Base-by-base conservation (phyloP, 2,329 filamentous ascomycete genomes). In the Domatiomyces globalis region DNA sequence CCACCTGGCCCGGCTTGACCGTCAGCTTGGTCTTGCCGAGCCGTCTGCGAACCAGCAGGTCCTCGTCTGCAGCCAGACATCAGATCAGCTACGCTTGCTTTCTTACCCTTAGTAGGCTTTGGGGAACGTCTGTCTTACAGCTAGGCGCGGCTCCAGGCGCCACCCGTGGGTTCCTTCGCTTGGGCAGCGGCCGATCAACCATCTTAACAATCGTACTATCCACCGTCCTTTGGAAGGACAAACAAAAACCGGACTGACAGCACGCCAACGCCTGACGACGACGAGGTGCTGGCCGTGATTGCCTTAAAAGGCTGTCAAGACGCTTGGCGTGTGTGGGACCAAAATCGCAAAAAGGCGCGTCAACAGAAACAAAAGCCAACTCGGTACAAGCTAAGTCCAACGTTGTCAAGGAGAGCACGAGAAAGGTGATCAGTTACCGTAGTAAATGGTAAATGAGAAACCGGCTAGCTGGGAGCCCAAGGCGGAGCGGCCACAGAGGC, bases 21-120 rank as follows among this genome's bases (percentile, higher is more conserved):
- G 83, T 82, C 57, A 98, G 77, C 69, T 94, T 85, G 20, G 92
- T 98, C 71, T 95, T 89, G 46, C 90, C 92, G 45, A 98, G 77
- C 60, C 90, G 85, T 63, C 92, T 85, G 64, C 88, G 83, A 67
- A 83, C 74, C 57, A 95, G 80, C 51, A 95, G 81, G 55, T 87
- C 83, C 55, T 75, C 66, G 67, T 84, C 84, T 88, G 62, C 33
- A 12, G 7, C 49, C 7, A 5, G 10, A 39, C 33, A 39, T 15
- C 36, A 47, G 8, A 49, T 58, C 48, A 57, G 51, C 50, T 44
- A 15, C 45, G 19, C 45, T 50, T n/a, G n/a, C 20, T 33, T n/a
- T 12, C 20, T 33, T 46, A 20, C 47, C 44, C 39, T 15, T n/a
- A 45, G 1, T 39, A 19, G 18, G 6, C 17, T 33, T 39, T 22